These are phyloP conservation scores for Mucor plumbeus DNA, from an alignment of 371 early-diverging fungal species.

Conservation along the genomic window DNA sequence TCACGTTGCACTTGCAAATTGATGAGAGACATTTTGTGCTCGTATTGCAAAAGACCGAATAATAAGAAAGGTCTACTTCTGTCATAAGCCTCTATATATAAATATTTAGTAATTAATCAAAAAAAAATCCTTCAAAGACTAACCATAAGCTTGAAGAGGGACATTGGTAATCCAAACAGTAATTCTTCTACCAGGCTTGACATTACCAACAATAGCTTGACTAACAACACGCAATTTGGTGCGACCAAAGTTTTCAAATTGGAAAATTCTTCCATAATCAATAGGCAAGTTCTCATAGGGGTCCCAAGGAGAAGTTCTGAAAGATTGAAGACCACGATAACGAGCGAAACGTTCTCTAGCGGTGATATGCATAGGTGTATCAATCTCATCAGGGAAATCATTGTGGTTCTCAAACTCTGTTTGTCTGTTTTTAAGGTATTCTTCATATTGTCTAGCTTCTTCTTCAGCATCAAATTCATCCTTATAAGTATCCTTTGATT, in stretches of 20 bases:
- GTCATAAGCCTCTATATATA: conserved; percentile 50
- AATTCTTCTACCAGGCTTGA: conserved; percentile 67
- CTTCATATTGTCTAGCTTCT: conserved; percentile 61
- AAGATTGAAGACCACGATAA: conserved; percentile 93
- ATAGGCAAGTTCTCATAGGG: conserved; percentile 96
- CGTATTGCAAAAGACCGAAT: conserved; percentile 90
- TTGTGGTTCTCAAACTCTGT: conserved; percentile 72
- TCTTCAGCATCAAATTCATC: conserved; percentile 53
- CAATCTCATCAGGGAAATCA: conserved; percentile 97
- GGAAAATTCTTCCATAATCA: conserved; percentile 95
- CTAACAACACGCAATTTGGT: conserved; percentile 76
- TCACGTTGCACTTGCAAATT: conserved; percentile 79
- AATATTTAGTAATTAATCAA: neutral
- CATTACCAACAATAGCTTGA: conserved; percentile 60
- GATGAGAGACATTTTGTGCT: conserved; percentile 91
- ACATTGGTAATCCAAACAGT: conserved; percentile 75
- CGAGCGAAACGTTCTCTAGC: conserved; percentile 88
- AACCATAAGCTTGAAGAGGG: conserved; percentile 66
- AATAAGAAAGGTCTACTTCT: conserved; percentile 69
- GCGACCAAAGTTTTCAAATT: conserved; percentile 85
- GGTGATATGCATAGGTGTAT: conserved; percentile 85
- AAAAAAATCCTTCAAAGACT: neutral
- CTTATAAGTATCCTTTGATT: conserved; percentile 51
- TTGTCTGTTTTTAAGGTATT: conserved; percentile 74
- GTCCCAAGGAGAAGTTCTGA: conserved; percentile 96